Conservation (phyloP, 208 protist genomes). For the Porcisia deanei region DNA sequence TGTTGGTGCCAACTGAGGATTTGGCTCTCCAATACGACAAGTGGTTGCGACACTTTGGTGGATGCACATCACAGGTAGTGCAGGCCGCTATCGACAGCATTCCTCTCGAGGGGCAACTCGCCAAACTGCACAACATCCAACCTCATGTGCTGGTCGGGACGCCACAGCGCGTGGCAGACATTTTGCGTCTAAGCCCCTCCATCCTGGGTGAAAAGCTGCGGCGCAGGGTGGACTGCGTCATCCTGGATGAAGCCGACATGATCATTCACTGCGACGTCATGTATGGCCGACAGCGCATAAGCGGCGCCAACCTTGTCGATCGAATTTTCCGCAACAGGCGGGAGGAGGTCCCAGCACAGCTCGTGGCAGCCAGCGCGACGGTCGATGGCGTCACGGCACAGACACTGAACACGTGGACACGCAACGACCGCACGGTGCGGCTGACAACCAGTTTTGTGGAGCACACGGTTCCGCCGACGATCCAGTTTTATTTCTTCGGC, state of each 20-base stretch:
- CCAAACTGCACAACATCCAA: conserved; percentile 86
- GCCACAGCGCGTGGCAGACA: conserved; percentile 76
- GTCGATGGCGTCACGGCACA: conserved; percentile 84
- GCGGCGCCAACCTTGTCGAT: conserved; percentile 76
- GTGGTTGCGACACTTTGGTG: conserved; percentile 86
- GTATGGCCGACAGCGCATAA: conserved; percentile 45
- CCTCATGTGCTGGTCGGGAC: conserved; percentile 91
- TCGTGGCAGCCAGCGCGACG: conserved; percentile 85
- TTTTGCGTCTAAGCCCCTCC: conserved; percentile 60
- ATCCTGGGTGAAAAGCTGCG: conserved; percentile 86
- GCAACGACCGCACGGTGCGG: conserved; percentile 87
- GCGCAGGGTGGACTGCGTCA: conserved; percentile 88
- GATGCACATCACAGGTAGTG: conserved; percentile 74
- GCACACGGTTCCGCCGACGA: conserved; percentile 78
- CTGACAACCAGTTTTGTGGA: conserved; percentile 90
- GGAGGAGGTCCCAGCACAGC: conserved; percentile 87
- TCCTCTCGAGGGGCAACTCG: conserved; percentile 78
- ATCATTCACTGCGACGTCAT: conserved; percentile 42
- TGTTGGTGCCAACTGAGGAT: conserved; percentile 87
- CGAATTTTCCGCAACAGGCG: conserved; percentile 66
- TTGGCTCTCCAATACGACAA: conserved; percentile 90
- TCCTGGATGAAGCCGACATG: conserved; percentile 89
- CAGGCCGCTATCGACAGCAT: conserved; percentile 79
- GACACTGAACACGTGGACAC: conserved; percentile 85
- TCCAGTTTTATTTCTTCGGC: conserved; percentile 84